Base-by-base conservation (phyloP, 2,329 filamentous ascomycete species). In the Ophiostoma ulmi region DNA sequence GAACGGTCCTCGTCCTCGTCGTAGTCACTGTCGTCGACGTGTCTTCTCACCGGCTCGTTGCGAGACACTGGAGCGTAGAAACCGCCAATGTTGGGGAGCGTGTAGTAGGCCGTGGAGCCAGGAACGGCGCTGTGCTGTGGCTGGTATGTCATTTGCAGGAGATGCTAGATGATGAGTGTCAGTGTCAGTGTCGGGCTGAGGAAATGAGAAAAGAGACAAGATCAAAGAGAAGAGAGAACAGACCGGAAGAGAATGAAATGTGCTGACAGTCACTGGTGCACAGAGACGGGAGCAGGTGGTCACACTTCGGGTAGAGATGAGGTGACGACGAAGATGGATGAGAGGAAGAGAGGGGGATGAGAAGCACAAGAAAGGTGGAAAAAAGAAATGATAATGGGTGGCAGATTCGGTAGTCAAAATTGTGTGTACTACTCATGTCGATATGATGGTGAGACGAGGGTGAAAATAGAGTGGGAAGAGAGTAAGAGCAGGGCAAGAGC, bases 31-130 rank as follows among this genome's bases (percentile, higher is more conserved):
- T 31, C 41, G n/a, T 22, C 36, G 3, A 44, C 48, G 20, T 20
- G 20, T n/a, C 41, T n/a, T 66, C 20, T 36, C 35, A 11, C 35
- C 5, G 41, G 39, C 11, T 69, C 68, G 4, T 69, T 61, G 1
- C 55, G 58, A 2, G 69, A 67, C 63, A 71, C 66, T 11, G 70
- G 68, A 14, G 70, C 70, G 14, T 72, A 72, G 41, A 72, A 72
- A 1, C 70, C 69, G 5, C 69, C 69, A 8, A 70, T 26, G 44
- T 69, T 26, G 35, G 68, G 71, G 5, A 67, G 55, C 36, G 66
- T 70, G 31, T 68, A 72, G n/a, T 69, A 70, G 2, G 52, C 71
- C 5, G 71, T 70, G 26, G 44, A 26, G 36, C 69, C 66, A 5
- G 69, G 71, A 17, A 26, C 58, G 22, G 68, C 70, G 7, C 69